Evolutionary conservation across 495 filamentous ascomycete species (phyloP).

Genomic region (Aspergillus avenaceus): DNA sequence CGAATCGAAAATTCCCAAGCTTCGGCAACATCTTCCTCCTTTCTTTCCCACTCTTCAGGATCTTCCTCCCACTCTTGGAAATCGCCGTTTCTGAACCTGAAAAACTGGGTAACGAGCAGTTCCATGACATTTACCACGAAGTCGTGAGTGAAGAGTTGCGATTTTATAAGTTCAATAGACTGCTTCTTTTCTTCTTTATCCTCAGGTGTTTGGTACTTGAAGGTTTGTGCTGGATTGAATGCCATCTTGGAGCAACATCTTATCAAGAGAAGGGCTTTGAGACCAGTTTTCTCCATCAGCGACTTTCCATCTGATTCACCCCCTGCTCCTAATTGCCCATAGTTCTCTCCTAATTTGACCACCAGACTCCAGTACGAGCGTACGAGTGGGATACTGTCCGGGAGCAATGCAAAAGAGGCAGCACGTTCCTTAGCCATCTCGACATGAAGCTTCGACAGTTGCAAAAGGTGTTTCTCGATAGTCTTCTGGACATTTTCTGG

Average conservation of each 20-base stretch:
- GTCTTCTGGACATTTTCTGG: constrained; percentile 37
- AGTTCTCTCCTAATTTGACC: constrained; percentile 67
- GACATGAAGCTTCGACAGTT: constrained; percentile 87
- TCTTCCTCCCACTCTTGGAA: constrained; percentile 88
- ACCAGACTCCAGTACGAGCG: constrained; percentile 81
- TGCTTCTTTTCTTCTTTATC: constrained; percentile 65
- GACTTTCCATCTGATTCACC: constrained; percentile 48
- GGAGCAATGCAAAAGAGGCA: constrained; percentile 74
- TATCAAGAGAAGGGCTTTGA: constrained; percentile 80
- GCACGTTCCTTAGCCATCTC: constrained; percentile 74
- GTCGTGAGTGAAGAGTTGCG: constrained; percentile 65
- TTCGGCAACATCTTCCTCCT: constrained; percentile 73
- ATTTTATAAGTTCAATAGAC: constrained; percentile 61
- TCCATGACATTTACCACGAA: constrained; percentile 77
- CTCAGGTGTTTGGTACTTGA: constrained; percentile 70
- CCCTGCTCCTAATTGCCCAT: constrained; percentile 49
- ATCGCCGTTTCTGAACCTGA: constrained; percentile 80
- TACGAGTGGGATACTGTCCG: constrained; percentile 69
- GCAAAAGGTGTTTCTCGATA: constrained; percentile 80
- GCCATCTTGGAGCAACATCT: constrained; percentile 79
- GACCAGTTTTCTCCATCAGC: constrained; percentile 67
- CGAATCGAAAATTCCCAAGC: constrained; percentile 85
- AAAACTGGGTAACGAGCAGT: constrained; percentile 77
- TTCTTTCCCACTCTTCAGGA: constrained; percentile 87
- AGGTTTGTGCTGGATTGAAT: constrained; percentile 71